Evolutionary conservation across 306 rosid genomes (phyloP).

Genomic region (Arachis stenosperma): DNA sequence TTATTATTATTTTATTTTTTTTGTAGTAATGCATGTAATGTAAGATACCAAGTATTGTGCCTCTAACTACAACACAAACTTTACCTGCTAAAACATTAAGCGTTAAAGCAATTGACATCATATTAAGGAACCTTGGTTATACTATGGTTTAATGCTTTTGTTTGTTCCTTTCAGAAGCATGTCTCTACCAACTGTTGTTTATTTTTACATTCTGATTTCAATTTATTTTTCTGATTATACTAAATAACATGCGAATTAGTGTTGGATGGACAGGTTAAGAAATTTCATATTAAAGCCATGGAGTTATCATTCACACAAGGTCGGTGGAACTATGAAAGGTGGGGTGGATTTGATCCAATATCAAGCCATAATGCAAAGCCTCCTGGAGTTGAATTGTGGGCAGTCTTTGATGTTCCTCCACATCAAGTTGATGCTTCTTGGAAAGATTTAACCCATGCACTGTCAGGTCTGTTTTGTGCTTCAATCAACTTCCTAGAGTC

Average conservation of each 20-base stretch:
- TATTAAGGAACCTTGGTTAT: conserved; percentile 1
- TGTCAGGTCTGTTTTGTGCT: conserved; percentile 94
- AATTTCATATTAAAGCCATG: conserved; percentile 76
- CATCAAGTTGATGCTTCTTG: conserved; percentile 75
- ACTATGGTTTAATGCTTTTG: conserved; percentile 10
- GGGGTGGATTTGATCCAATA: conserved; percentile 96
- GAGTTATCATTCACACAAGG: conserved; percentile 98
- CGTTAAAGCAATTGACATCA: neutral
- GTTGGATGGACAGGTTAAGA: conserved; percentile 76
- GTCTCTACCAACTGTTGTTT: neutral
- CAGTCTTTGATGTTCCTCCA: conserved; percentile 76
- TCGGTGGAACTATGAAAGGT: conserved; percentile 89
- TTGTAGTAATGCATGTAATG: neutral
- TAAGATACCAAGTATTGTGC: neutral
- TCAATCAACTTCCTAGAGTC: conserved; percentile 96
- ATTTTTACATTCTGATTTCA: neutral
- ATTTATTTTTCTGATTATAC: conserved; percentile 14
- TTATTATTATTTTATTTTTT: neutral
- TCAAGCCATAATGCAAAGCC: conserved; percentile 90
- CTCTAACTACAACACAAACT: neutral
- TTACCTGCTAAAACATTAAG: neutral
- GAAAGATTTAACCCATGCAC: conserved; percentile 91
- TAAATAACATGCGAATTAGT: conserved; percentile 40
- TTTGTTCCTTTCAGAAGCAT: neutral
- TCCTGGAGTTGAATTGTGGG: conserved; percentile 98